Evolutionary conservation across 306 rosid species (phyloP).

Genomic region (Heteromeles arbutifolia): DNA sequence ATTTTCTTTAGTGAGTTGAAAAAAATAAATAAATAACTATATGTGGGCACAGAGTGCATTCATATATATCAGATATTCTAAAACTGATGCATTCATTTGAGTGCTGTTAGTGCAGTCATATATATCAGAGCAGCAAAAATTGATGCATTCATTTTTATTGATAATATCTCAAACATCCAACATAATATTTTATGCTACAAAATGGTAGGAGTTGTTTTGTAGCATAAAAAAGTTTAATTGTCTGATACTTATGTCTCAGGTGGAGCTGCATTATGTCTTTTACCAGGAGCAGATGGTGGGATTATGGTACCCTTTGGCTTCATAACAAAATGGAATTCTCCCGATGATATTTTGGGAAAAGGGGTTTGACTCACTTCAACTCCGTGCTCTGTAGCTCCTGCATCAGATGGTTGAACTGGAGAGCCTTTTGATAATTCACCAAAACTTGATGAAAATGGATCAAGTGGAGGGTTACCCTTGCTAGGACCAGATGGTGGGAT

Average conservation of each 20-base stretch:
- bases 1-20: too few species aligned
- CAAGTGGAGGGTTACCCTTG: neutral
- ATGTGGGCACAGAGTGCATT: neutral
- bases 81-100: neutral
- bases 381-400: neutral
- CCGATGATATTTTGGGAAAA: neutral
- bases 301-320: neutral
- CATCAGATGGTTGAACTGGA: neutral
- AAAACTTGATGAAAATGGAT: neutral
- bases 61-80: neutral
- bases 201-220: neutral
- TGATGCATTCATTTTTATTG: too few species aligned
- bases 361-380: neutral
- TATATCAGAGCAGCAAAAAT: too few species aligned
- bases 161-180: neutral
- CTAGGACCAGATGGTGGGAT: neutral
- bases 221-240: neutral
- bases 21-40: too few species aligned
- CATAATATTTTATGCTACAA: neutral
- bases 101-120: too few species aligned
- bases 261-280: neutral
- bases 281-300: neutral
- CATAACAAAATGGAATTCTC: neutral
- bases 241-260: neutral
- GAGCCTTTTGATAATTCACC: neutral